Evolutionary conservation across 2,329 filamentous ascomycete species (phyloP).

Genomic region (Dactylellina haptotyla): DNA sequence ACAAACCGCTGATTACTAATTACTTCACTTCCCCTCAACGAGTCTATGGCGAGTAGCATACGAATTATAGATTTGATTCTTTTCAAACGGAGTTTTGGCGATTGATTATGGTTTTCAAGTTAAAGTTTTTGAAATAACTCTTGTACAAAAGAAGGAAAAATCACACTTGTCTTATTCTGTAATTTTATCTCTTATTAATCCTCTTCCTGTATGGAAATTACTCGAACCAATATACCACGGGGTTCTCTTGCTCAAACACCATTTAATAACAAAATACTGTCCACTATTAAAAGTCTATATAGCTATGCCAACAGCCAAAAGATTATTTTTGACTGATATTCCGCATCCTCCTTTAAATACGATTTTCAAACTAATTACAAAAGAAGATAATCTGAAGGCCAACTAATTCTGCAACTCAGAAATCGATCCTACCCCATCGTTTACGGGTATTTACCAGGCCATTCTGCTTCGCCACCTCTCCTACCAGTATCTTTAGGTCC

Average conservation of each 20-base stretch:
- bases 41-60: neutral
- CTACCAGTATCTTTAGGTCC: constrained; percentile 4
- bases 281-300: no score
- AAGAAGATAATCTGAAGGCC: no score
- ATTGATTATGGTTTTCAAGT: neutral
- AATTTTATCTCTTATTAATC: neutral
- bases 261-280: no score
- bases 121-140: neutral
- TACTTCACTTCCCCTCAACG: no score
- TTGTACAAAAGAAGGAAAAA: constrained; percentile 3
- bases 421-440: neutral
- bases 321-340: no score
- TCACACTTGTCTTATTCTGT: neutral
- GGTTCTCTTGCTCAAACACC: no score
- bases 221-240: no score
- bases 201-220: neutral
- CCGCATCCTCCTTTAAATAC: no score
- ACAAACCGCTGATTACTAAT: neutral
- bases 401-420: neutral
- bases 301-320: no score
- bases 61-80: neutral
- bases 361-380: no score
- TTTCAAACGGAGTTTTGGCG: neutral
- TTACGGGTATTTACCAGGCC: neutral
- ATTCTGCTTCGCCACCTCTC: constrained; percentile 15